Evolutionary conservation across 768 basidiomycete species (phyloP), one percentile per base, ranked within the genome.

Genomic region (Naganishia antarctica): DNA sequence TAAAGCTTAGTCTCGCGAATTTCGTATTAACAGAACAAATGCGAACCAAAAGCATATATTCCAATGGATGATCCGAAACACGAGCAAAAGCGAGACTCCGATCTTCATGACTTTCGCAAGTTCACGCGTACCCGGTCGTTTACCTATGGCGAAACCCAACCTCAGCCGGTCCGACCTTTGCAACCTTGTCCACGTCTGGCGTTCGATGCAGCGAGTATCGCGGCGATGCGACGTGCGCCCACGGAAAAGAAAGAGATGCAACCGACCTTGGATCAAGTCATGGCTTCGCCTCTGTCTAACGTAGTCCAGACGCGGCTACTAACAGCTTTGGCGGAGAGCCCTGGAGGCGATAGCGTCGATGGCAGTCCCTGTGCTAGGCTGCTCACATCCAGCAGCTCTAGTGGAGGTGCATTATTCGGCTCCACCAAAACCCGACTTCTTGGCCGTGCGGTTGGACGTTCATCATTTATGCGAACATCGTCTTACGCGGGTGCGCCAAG

Each of bases 11-110:
- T 16, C 43, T 37, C 15, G 28, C 43, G 18, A 18, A 15, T 8
- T 5, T 21, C 13, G 12, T 15, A 16, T 31, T 26, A 1, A 34
- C 37, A 59, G 60, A 57, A 61, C 12, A 62, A 60, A 47, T 98
- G 94, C 80, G 81, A 87, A 49, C 93, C 91, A 0, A 80, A 79
- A 18, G 87, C 83, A 0, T 99, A 99, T 73, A 86, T 94, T 44
- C 85, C 83, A 7, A 99, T 99, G 96, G 91, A 97, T 72, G 92
- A 97, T 75, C 92, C 92, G 1, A 83, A 82, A 47, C 86, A 94
- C 75, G 84, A 86, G 21, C 80, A 81, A 21, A 87, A 90, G 37
- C 87, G 92, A 48, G 83, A 86, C 45, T 88, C 90, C 73, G 90
- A 93, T 71, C 76, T 97, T 46, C 90, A 91, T 76, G 89, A 92